phyloP scores from a whole-genome alignment of 2,329 filamentous ascomycete species.

The Aspergillus amoenus region DNA sequence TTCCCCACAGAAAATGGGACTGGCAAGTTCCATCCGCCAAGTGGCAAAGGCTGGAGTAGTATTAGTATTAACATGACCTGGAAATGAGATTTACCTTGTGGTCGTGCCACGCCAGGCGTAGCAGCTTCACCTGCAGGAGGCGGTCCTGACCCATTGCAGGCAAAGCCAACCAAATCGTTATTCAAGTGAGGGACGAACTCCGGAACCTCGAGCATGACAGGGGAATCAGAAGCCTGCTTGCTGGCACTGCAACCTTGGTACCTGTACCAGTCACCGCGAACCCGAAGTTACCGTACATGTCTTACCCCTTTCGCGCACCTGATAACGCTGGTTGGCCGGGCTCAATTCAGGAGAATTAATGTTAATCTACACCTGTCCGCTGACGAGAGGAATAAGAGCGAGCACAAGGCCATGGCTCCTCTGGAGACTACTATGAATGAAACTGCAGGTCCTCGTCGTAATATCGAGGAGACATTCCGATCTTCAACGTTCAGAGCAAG shows the following conservation, averaged over 20 bases:
- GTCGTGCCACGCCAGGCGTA: background rate
- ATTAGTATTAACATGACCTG: background rate
- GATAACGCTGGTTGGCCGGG: constrained; percentile 17
- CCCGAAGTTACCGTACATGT: constrained; percentile 11
- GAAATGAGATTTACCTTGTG: background rate
- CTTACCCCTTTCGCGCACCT: constrained; percentile 16
- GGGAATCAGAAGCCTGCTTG: background rate
- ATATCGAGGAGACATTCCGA: background rate
- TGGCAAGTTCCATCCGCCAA: background rate
- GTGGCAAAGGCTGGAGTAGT: background rate
- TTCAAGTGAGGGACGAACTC: background rate
- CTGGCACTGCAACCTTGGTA: too few species aligned
- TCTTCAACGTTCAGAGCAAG: background rate
- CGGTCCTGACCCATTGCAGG: background rate
- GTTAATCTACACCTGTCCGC: background rate
- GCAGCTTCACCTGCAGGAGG: background rate
- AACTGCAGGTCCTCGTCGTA: background rate
- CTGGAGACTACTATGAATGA: background rate
- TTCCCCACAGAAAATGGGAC: constrained; percentile 5
- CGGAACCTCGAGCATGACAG: background rate
- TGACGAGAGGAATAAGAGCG: background rate
- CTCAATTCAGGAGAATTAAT: constrained; percentile 15
- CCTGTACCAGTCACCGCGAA: constrained; percentile 3
- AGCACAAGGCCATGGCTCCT: background rate
- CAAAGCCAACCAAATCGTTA: background rate